These are phyloP conservation scores for Tephrocybe sp. DNA, from an alignment of 768 basidiomycete genomes.

Conservation along the genomic window DNA sequence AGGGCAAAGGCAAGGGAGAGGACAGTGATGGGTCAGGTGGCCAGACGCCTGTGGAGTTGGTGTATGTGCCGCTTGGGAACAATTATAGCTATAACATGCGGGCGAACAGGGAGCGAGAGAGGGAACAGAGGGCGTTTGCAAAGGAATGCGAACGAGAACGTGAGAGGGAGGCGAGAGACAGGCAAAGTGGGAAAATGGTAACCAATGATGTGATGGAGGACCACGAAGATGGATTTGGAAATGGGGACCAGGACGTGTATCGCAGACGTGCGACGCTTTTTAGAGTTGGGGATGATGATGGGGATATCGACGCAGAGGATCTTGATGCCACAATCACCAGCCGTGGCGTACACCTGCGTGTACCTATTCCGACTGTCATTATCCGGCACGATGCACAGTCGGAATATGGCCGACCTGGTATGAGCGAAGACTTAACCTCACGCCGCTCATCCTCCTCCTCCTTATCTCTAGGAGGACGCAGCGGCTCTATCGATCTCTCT, in stretches of 20 bases:
- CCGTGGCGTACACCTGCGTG: slow-evolving; percentile 12
- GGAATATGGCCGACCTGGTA: slow-evolving; percentile 57
- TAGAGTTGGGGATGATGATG: slow-evolving; percentile 18
- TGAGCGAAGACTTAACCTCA: slow-evolving; percentile 46
- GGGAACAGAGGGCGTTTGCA: slow-evolving; percentile 13
- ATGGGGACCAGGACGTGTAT: slow-evolving; percentile 19
- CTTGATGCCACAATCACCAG: slow-evolving; percentile 11
- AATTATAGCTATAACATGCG: slow-evolving; percentile 30
- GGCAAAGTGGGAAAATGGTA: slow-evolving; percentile 5
- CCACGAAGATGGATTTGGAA: slow-evolving; percentile 21
- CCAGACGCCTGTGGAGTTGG: slow-evolving; percentile 59
- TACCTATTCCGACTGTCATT: slow-evolving; percentile 19
- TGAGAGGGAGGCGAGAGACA: slow-evolving; percentile 14
- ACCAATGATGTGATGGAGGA: slow-evolving; percentile 20
- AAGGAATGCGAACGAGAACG: slow-evolving; percentile 17
- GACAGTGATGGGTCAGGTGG: slow-evolving; percentile 31
- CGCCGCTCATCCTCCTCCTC: slow-evolving; percentile 19
- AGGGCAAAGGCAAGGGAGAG: slow-evolving; percentile 15
- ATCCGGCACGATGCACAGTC: slow-evolving; percentile 42
- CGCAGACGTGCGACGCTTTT: slow-evolving; percentile 14
- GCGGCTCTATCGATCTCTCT: background rate
- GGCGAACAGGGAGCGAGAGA: slow-evolving; percentile 19
- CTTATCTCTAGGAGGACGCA: slow-evolving; percentile 7
- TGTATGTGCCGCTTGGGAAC: slow-evolving; percentile 54
- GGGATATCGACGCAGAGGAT: slow-evolving; percentile 12